These are phyloP conservation scores for Penicillium sp. DNA, from an alignment of 2,329 filamentous ascomycete genomes.

Conservation along the genomic window DNA sequence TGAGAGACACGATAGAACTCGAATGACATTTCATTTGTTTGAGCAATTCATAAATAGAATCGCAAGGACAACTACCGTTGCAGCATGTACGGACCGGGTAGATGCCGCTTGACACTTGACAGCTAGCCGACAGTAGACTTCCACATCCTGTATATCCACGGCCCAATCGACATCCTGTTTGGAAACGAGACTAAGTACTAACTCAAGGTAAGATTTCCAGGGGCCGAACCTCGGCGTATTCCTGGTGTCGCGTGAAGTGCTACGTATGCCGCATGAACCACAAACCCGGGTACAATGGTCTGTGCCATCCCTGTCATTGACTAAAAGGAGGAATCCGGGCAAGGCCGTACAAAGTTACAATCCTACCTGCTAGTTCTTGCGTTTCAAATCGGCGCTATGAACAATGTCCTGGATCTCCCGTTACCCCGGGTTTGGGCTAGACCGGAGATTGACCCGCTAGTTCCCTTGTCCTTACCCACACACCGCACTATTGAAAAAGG, in stretches of 20 bases:
- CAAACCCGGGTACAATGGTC: background rate
- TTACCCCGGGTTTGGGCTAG: conserved; percentile 8
- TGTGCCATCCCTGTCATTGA: background rate
- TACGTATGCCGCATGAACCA: background rate
- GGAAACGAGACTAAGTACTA: background rate
- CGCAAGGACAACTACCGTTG: conserved; percentile 10
- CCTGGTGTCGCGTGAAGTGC: background rate
- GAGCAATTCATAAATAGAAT: conserved; percentile 1
- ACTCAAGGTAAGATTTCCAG: background rate
- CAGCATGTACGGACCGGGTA: background rate
- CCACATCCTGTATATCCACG: background rate
- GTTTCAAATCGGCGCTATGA: conserved; percentile 2
- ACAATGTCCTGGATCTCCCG: conserved; percentile 2
- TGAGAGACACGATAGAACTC: conserved; percentile 49
- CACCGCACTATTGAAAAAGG: background rate
- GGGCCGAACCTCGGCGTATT: background rate
- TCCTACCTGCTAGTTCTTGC: background rate
- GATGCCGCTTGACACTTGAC: background rate
- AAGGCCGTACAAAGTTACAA: background rate
- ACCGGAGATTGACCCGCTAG: background rate
- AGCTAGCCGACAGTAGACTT: background rate
- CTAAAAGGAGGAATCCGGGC: background rate
- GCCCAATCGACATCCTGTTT: background rate
- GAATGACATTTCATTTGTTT: conserved; percentile 19
- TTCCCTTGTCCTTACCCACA: background rate